Base-by-base conservation (phyloP, 2,329 filamentous ascomycete species). In the Coniochaeta ligniaria region DNA sequence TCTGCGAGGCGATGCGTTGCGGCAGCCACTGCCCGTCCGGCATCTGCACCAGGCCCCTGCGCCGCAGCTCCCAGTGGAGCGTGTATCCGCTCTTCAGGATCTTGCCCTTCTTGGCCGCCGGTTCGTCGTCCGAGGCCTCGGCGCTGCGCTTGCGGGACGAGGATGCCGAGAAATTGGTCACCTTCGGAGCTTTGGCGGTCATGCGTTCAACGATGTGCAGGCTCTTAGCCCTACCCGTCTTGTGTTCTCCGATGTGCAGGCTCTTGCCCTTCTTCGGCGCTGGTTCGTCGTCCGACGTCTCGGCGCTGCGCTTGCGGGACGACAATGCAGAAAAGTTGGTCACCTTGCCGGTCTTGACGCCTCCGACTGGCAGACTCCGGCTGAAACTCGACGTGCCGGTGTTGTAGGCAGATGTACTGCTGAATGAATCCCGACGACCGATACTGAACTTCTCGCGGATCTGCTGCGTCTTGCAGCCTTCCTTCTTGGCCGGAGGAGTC, bases 21-120 rank as follows among this genome's bases (percentile, higher is more conserved):
- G 81, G 82, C 2, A 83, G 66, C 62, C 80, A 81, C 56, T 79
- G 76, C n/a, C 82, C 77, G 63, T 84, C 77, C 5, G 79, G 75
- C 75, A 83, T 78, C 63, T 77, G 79, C 2, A 82, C 79, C 20
- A 84, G 75, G 3, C 68, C 68, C 1, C 68, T 61, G 4, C 63
- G 62, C 16, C 68, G 62, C 6, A 75, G 62, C 33, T 71, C 69
- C 73, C 74, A 76, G 60, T 76, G 75, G 1, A 69, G 69, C 14
- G 17, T 22, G 31, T 24, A 24, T 4, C 54, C 54, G 24, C 74
- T 71, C 11, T 68, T 68, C 11, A 69, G 63, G 28, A 63, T 68
- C 17, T 68, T 61, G 52, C 62, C 67, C 43, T 68, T 56, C 61
- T 74, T 75, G 2, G 68, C 58, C 11, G 73, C 68, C 33, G 59